Percentiles rank a stretch among this genome's conserved stretches.
These are phyloP conservation scores for Nicotiana tomentosiformis DNA, from an alignment of 257 asterid genomes.

Conservation along the genomic window DNA sequence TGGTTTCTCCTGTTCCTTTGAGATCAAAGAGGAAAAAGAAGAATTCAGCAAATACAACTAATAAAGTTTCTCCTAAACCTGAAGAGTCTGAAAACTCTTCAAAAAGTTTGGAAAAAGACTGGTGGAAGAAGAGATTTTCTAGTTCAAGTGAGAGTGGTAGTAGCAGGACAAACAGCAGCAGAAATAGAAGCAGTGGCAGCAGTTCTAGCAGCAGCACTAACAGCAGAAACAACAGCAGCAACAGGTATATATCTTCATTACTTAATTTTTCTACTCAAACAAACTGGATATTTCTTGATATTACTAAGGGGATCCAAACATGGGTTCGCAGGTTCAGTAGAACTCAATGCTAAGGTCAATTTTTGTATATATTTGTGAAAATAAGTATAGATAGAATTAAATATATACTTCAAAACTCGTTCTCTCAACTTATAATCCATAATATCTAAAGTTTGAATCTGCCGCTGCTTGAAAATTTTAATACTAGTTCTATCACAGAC, in stretches of 20 bases:
- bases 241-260: constrained; percentile 3
- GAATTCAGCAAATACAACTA: constrained; percentile 10
- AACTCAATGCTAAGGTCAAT: too few species aligned
- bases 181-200: constrained; percentile 21
- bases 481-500: too few species aligned
- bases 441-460: too few species aligned
- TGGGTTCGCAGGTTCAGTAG: too few species aligned
- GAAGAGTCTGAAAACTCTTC: constrained; percentile 26
- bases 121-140: constrained; percentile 69
- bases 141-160: constrained; percentile 45
- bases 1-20: constrained; percentile 50
- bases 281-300: not conserved
- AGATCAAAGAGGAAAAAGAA: constrained; percentile 29
- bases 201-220: constrained; percentile 19
- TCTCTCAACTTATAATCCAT: too few species aligned
- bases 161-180: constrained; percentile 23
- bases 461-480: too few species aligned
- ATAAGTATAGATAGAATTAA: too few species aligned
- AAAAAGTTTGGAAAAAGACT: constrained; percentile 44
- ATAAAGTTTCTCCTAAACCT: constrained; percentile 45
- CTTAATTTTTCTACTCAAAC: not conserved
- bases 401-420: too few species aligned
- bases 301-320: too few species aligned
- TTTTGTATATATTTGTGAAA: too few species aligned
- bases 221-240: constrained; percentile 17